Conservation (phyloP, 2,329 filamentous ascomycete genomes). For the Amesomyces nigricolor region DNA sequence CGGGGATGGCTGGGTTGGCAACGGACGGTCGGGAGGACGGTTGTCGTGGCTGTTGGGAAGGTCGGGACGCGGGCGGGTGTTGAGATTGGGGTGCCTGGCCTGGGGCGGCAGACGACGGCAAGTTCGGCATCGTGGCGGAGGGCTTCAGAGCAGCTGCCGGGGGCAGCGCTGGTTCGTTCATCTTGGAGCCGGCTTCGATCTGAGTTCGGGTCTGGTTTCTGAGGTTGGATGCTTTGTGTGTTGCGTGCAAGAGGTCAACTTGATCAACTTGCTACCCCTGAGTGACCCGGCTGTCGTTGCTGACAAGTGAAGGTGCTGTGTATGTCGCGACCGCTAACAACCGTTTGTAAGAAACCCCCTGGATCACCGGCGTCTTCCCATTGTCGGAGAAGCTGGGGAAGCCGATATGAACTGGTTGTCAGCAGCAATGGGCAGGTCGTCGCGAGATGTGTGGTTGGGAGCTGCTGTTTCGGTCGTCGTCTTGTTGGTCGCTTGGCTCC, state of each 20-base stretch:
- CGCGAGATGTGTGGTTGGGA: not conserved
- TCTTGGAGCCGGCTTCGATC: not conserved
- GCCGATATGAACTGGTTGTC: too few species aligned
- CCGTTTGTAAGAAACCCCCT: too few species aligned
- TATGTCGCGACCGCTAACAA: too few species aligned
- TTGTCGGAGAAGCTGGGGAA: too few species aligned
- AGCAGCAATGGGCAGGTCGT: not conserved
- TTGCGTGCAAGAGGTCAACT: not conserved
- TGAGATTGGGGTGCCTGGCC: slow-evolving; percentile 6
- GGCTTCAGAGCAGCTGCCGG: slow-evolving; percentile 14
- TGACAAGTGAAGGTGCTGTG: too few species aligned
- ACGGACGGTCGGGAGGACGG: slow-evolving; percentile 14
- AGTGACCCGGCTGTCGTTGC: too few species aligned
- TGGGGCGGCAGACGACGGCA: slow-evolving; percentile 3
- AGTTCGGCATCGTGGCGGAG: slow-evolving; percentile 6
- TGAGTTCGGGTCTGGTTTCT: not conserved
- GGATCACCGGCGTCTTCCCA: too few species aligned
- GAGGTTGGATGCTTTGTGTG: not conserved
- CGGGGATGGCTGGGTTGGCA: slow-evolving; percentile 54
- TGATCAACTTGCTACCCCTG: not conserved
- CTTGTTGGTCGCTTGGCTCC: not conserved
- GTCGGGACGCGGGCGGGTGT: slow-evolving; percentile 1
- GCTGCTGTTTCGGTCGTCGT: not conserved
- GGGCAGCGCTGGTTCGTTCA: slow-evolving; percentile 18
- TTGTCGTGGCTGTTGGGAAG: slow-evolving; percentile 8